Evolutionary conservation across 768 basidiomycete species (phyloP).

Genomic region (Amanita inopinata): DNA sequence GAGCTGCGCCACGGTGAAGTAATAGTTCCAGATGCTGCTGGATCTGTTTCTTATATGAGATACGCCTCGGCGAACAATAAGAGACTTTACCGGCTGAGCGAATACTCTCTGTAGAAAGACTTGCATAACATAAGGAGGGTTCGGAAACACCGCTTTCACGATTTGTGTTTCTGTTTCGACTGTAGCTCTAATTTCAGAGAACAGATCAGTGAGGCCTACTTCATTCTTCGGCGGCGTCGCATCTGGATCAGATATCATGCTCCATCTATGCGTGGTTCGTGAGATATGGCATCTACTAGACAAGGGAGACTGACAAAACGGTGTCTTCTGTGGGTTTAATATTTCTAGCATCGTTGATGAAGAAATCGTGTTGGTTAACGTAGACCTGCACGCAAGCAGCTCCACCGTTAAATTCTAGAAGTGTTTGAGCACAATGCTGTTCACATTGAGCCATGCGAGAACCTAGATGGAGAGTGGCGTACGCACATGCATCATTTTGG

Average conservation of each 20-base stretch:
- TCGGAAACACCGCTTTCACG: conserved; percentile 97
- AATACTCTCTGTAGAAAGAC: conserved; percentile 96
- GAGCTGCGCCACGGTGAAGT: conserved; percentile 58
- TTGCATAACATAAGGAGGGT: conserved; percentile 94
- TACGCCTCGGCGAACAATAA: background rate
- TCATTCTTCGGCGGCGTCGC: conserved; percentile 69
- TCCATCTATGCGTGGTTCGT: conserved; percentile 54
- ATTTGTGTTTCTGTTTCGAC: conserved; percentile 96
- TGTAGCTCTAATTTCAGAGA: conserved; percentile 80
- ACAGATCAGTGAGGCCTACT: conserved; percentile 67
- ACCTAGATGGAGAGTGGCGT: conserved; percentile 2
- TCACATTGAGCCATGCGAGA: conserved; percentile 7
- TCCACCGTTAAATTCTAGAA: conserved; percentile 97
- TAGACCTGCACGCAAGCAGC: conserved; percentile 96
- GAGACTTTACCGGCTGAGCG: conserved; percentile 81
- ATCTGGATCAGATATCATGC: conserved; percentile 69
- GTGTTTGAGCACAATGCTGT: conserved; percentile 93
- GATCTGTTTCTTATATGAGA: conserved; percentile 45
- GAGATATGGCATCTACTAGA: conserved; percentile 3
- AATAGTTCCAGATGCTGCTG: conserved; percentile 94
- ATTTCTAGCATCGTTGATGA: conserved; percentile 85
- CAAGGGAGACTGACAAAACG: conserved; percentile 34
- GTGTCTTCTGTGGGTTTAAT: conserved; percentile 44
- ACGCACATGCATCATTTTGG: conserved; percentile 96
- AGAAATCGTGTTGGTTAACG: conserved; percentile 99